Evolutionary conservation across 768 basidiomycete species (phyloP).

Genomic region (Panaeolus cyanescens): DNA sequence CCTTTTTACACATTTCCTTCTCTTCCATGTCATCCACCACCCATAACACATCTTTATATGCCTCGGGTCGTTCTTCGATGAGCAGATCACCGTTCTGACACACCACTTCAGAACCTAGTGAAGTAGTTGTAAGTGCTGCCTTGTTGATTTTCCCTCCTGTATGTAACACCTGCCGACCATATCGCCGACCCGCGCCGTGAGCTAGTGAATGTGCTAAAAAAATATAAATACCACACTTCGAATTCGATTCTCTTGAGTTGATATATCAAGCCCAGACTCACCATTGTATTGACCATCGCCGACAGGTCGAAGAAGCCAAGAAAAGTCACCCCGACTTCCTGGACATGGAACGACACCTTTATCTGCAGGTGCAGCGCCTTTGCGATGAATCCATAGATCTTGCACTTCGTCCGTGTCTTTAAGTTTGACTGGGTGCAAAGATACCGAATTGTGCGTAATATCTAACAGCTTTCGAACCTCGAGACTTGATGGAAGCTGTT

Average conservation of each 20-base stretch:
- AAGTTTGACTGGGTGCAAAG: slow-evolving; percentile 18
- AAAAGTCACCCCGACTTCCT: slow-evolving; percentile 39
- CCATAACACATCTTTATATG: slow-evolving; percentile 36
- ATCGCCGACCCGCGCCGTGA: slow-evolving; percentile 38
- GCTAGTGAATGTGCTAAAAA: slow-evolving; percentile 35
- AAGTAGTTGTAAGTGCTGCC: slow-evolving; percentile 29
- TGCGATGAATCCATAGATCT: slow-evolving; percentile 38
- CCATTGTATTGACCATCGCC: slow-evolving; percentile 37
- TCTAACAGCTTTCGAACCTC: slow-evolving; percentile 32
- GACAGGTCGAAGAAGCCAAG: slow-evolving; percentile 32
- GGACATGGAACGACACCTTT: slow-evolving; percentile 36
- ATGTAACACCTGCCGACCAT: slow-evolving; percentile 34
- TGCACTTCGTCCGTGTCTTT: slow-evolving; percentile 12
- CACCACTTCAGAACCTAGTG: slow-evolving; percentile 36
- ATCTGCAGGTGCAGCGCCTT: slow-evolving; percentile 39
- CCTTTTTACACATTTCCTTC: slow-evolving; percentile 25
- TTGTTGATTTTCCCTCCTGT: slow-evolving; percentile 28
- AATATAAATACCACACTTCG: background rate
- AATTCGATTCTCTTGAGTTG: background rate
- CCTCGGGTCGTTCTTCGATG: slow-evolving; percentile 39
- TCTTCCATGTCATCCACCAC: slow-evolving; percentile 38
- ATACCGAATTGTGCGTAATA: slow-evolving; percentile 40
- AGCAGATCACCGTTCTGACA: slow-evolving; percentile 36
- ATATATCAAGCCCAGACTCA: slow-evolving; percentile 2
- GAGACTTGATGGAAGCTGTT: slow-evolving; percentile 1